Conservation (phyloP, 2,329 filamentous ascomycete species). For the Aspergillus arachidicola region DNA sequence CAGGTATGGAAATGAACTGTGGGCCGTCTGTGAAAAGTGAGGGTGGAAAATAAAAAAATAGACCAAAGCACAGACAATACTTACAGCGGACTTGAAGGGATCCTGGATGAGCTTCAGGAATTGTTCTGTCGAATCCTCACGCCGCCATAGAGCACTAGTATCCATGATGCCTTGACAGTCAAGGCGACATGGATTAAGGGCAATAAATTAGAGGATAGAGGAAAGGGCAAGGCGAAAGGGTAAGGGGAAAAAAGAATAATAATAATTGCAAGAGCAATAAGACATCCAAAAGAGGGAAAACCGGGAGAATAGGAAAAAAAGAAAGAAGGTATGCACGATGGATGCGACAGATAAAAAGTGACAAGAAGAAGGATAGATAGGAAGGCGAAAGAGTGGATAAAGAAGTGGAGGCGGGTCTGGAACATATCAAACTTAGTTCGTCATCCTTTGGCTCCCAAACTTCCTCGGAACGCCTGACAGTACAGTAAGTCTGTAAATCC, state of each 20-base stretch:
- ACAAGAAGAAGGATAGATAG: neutral
- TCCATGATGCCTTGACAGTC: slow-evolving; percentile 28
- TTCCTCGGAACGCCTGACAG: neutral
- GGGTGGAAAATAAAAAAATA: neutral
- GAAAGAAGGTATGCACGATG: slow-evolving; percentile 6
- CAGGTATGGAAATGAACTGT: neutral
- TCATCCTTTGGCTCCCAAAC: neutral
- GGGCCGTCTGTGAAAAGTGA: neutral
- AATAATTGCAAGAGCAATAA: neutral
- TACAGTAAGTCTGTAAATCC: neutral
- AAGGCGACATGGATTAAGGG: slow-evolving; percentile 19
- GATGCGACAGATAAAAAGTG: slow-evolving; percentile 8
- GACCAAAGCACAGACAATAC: slow-evolving; percentile 18
- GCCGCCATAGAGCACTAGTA: slow-evolving; percentile 26
- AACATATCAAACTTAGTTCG: slow-evolving; percentile 8
- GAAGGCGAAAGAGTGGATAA: slow-evolving; percentile 4
- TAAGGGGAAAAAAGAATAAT: neutral
- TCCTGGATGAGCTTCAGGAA: slow-evolving; percentile 49
- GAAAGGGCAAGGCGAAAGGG: slow-evolving; percentile 1
- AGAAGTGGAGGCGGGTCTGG: slow-evolving; percentile 17
- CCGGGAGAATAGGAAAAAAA: slow-evolving; percentile 2
- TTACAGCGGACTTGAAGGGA: slow-evolving; percentile 48
- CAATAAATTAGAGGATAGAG: slow-evolving; percentile 11
- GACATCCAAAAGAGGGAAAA: neutral
- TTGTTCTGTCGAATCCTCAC: slow-evolving; percentile 35